These are phyloP conservation scores for Francoa sonchifolia DNA, from an alignment of 441 rosid genomes.

Conservation along the genomic window DNA sequence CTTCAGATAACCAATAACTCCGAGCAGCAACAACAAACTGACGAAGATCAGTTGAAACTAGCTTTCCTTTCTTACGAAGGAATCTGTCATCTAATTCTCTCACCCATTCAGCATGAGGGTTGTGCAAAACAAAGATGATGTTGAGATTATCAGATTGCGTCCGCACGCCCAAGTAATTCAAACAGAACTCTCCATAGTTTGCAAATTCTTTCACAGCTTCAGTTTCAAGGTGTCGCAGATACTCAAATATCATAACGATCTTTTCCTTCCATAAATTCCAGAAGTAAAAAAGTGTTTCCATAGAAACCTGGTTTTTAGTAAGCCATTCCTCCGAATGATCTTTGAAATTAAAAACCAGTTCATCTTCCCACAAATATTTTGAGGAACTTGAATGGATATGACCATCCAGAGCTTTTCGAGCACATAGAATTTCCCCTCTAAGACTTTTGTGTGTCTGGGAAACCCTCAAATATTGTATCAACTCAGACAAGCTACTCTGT, in stretches of 20 bases:
- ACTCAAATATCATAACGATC: slow-evolving; percentile 19
- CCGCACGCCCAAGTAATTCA: slow-evolving; percentile 31
- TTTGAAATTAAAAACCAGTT: slow-evolving; percentile 13
- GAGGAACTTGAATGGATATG: slow-evolving; percentile 18
- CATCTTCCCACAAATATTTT: slow-evolving; percentile 21
- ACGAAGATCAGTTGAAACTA: slow-evolving; percentile 13
- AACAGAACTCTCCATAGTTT: slow-evolving; percentile 29
- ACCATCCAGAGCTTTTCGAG: slow-evolving; percentile 30
- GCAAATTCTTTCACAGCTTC: slow-evolving; percentile 6
- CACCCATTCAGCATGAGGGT: slow-evolving; percentile 24
- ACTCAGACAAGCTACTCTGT: slow-evolving; percentile 9
- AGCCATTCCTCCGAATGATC: slow-evolving; percentile 13
- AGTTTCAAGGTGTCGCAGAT: slow-evolving; percentile 12
- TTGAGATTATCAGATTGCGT: slow-evolving; percentile 13
- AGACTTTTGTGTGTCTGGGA: slow-evolving; percentile 18
- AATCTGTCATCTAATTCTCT: slow-evolving; percentile 9
- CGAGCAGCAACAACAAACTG: slow-evolving; percentile 25
- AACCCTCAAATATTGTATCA: slow-evolving; percentile 17
- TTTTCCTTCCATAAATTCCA: slow-evolving; percentile 34
- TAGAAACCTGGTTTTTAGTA: slow-evolving; percentile 10
- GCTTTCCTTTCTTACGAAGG: slow-evolving; percentile 8
- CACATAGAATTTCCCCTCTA: slow-evolving; percentile 28
- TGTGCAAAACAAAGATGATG: slow-evolving; percentile 17
- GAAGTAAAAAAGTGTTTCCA: slow-evolving; percentile 22
- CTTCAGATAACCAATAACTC: slow-evolving; percentile 27